Evolutionary conservation across 2,329 filamentous ascomycete genomes (phyloP).

Genomic region (Aspergillus aculeatinus): DNA sequence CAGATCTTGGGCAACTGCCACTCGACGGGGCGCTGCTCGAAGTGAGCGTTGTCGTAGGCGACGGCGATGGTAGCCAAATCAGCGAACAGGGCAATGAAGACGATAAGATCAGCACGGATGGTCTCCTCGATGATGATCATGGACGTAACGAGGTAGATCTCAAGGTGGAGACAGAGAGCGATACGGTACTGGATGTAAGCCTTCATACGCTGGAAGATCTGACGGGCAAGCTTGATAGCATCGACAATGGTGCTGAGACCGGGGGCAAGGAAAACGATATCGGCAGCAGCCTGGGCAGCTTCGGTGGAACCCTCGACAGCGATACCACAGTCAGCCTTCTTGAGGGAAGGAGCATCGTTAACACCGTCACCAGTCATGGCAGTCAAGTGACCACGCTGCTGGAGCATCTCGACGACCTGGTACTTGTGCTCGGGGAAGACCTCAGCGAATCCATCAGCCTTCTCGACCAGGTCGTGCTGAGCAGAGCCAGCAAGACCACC

Average conservation of each 20-base stretch:
- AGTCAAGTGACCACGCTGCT: conserved; percentile 70
- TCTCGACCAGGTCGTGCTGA: conserved; percentile 74
- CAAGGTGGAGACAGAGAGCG: conserved; percentile 69
- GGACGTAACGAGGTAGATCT: conserved; percentile 73
- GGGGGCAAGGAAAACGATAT: conserved; percentile 73
- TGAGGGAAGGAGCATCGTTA: conserved; percentile 71
- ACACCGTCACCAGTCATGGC: conserved; percentile 77
- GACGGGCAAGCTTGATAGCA: conserved; percentile 70
- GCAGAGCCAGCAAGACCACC: conserved; percentile 71
- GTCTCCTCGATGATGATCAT: conserved; percentile 82
- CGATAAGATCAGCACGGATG: conserved; percentile 68
- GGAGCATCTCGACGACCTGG: conserved; percentile 72
- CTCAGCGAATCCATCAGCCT: conserved; percentile 71
- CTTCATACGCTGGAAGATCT: conserved; percentile 79
- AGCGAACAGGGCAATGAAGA: conserved; percentile 77
- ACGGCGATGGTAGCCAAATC: conserved; percentile 77
- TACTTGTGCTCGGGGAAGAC: conserved; percentile 77
- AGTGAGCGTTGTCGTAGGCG: conserved; percentile 77
- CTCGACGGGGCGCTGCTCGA: conserved; percentile 71
- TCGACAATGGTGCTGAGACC: conserved; percentile 70
- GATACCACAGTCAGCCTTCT: conserved; percentile 74
- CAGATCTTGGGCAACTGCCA: conserved; percentile 82
- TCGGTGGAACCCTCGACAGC: conserved; percentile 71
- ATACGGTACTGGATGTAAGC: conserved; percentile 76
- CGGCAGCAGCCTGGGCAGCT: conserved; percentile 69